These are phyloP conservation scores for Limonomyces culmigenus DNA, from an alignment of 1,284 basidiomycete species.

Conservation along the genomic window DNA sequence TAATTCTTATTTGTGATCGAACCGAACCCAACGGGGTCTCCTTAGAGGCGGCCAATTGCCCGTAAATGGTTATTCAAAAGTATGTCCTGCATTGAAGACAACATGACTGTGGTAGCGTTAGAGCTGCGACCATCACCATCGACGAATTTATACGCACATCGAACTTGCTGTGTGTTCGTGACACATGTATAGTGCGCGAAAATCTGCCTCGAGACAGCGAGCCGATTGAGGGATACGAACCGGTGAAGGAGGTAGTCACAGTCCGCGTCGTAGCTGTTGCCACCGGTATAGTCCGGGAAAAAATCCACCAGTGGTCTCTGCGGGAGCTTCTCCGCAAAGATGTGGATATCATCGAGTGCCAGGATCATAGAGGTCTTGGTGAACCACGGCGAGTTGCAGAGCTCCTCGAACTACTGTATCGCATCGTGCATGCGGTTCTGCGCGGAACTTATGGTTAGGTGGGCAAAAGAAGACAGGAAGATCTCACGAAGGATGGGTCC, in stretches of 20 bases:
- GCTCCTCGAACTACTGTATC: conserved; percentile 87
- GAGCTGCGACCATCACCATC: not conserved
- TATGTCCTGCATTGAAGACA: conserved; percentile 72
- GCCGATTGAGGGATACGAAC: conserved; percentile 82
- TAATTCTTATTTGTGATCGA: no score
- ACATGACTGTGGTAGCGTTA: conserved; percentile 33
- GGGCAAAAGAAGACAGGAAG: conserved; percentile 4
- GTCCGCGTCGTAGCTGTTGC: conserved; percentile 74
- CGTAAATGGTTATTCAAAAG: conserved; percentile 70
- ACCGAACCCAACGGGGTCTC: no score
- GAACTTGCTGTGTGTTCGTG: conserved; percentile 80
- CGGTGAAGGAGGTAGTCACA: conserved; percentile 77
- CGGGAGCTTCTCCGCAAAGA: conserved; percentile 89
- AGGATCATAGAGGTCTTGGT: conserved; percentile 82
- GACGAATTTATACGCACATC: conserved; percentile 52
- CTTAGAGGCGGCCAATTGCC: conserved; percentile 74
- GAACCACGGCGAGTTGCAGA: conserved; percentile 93
- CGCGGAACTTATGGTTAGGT: conserved; percentile 5
- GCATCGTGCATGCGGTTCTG: conserved; percentile 97
- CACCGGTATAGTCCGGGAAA: conserved; percentile 76
- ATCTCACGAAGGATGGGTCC: conserved; percentile 77
- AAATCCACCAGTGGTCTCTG: conserved; percentile 76
- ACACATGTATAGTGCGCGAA: conserved; percentile 85
- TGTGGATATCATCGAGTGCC: conserved; percentile 92
- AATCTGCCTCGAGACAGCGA: conserved; percentile 72